These are phyloP conservation scores for Mytilinidion resinicola DNA, from an alignment of 495 filamentous ascomycete genomes.

Conservation along the genomic window DNA sequence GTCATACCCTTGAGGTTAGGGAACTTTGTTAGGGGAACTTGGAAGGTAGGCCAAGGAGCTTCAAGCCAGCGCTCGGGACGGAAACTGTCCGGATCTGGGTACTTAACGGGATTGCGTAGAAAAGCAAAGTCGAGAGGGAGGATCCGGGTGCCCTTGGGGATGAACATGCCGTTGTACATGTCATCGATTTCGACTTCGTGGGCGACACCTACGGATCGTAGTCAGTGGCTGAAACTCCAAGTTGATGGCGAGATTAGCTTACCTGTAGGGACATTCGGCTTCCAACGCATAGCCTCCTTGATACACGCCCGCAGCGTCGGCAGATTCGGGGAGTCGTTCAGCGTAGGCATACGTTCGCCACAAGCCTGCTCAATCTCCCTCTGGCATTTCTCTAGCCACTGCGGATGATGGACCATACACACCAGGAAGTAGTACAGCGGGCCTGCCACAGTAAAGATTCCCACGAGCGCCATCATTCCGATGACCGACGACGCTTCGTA, in stretches of 20 bases:
- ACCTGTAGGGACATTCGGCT: slow-evolving; percentile 26
- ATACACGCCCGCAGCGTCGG: slow-evolving; percentile 24
- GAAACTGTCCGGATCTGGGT: slow-evolving; percentile 37
- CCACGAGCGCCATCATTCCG: slow-evolving; percentile 26
- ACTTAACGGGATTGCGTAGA: slow-evolving; percentile 31
- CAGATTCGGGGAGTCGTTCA: slow-evolving; percentile 22
- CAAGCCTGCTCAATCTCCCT: slow-evolving; percentile 29
- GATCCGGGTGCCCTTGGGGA: slow-evolving; percentile 32
- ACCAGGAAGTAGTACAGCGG: slow-evolving; percentile 33
- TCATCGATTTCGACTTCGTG: slow-evolving; percentile 32
- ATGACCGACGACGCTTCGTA: slow-evolving; percentile 26
- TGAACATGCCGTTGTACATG: slow-evolving; percentile 30
- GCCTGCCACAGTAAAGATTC: slow-evolving; percentile 30
- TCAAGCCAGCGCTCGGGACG: slow-evolving; percentile 37
- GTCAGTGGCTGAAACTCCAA: not conserved
- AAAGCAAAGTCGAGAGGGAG: slow-evolving; percentile 31
- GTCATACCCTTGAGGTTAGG: slow-evolving; percentile 29
- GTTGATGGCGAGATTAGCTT: not conserved
- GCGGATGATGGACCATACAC: slow-evolving; percentile 31
- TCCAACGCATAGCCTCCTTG: slow-evolving; percentile 30
- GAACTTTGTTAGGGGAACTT: slow-evolving; percentile 28
- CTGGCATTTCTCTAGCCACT: slow-evolving; percentile 28
- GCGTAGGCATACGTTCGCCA: slow-evolving; percentile 22
- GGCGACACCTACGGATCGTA: slow-evolving; percentile 13
- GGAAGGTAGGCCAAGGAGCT: slow-evolving; percentile 28